Percentiles rank a stretch among this genome's conserved stretches.
phyloP scores from a whole-genome alignment of 148 eudicot species.

The Chenopodium formosanum region DNA sequence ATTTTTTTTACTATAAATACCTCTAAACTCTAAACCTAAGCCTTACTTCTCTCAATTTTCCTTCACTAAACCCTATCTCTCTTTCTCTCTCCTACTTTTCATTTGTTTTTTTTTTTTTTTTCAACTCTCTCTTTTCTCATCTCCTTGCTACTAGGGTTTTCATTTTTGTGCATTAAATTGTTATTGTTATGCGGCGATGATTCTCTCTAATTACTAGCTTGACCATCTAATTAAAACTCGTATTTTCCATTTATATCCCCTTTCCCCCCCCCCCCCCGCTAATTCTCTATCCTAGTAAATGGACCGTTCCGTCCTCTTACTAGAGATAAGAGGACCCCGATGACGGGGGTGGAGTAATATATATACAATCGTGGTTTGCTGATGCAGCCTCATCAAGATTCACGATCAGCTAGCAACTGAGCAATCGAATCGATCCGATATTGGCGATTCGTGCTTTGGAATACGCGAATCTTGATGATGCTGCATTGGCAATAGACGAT shows the following conservation, averaged over 20 bases:
- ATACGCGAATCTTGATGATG: constrained; percentile 38
- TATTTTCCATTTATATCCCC: too few species aligned
- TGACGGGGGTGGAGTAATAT: not conserved
- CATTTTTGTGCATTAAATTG: too few species aligned
- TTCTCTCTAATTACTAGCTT: not conserved
- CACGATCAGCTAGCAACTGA: constrained; percentile 5
- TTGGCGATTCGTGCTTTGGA: not conserved
- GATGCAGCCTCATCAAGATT: constrained; percentile 33
- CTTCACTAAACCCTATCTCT: constrained; percentile 10
- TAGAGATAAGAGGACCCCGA: not conserved
- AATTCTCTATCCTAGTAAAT: not conserved
- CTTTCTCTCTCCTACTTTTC: not conserved
- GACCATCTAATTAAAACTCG: not conserved
- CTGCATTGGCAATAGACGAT: constrained; percentile 34
- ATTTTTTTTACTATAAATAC: constrained; percentile 3
- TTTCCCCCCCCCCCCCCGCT: not conserved
- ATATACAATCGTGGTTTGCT: constrained; percentile 26
- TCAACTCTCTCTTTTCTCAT: not conserved
- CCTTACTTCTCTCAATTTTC: not conserved
- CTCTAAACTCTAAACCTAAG: not conserved
- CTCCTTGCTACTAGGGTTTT: too few species aligned
- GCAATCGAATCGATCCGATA: not conserved
- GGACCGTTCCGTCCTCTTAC: not conserved
- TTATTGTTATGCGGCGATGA: not conserved
- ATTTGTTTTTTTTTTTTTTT: not conserved